Percentiles rank a stretch among this genome's conserved stretches.
These are phyloP conservation scores for Beauveria caledonica DNA, from an alignment of 2,329 filamentous ascomycete genomes.

Conservation along the genomic window DNA sequence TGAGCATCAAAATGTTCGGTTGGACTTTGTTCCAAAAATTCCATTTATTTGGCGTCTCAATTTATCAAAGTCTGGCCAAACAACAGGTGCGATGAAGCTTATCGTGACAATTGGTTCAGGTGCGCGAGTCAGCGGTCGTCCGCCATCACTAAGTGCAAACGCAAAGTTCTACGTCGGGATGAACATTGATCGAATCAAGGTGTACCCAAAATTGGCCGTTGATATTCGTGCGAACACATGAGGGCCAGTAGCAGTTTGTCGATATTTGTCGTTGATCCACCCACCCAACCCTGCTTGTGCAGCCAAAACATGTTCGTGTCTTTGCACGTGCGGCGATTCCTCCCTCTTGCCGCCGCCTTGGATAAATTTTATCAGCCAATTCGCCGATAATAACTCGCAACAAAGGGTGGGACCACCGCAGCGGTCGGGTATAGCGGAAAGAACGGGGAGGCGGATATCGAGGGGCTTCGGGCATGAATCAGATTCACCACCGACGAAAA, in stretches of 20 bases:
- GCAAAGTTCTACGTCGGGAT: background rate
- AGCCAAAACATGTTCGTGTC: background rate
- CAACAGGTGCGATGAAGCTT: background rate
- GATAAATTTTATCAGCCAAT: background rate
- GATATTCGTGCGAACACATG: background rate
- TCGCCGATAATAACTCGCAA: background rate
- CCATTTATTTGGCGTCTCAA: background rate
- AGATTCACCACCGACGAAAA: background rate
- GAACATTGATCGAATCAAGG: too few relatives aligned
- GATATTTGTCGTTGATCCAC: background rate
- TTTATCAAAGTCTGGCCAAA: background rate
- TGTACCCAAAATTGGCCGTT: too few relatives aligned
- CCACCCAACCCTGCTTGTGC: background rate
- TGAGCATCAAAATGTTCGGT: background rate
- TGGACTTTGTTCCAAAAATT: background rate
- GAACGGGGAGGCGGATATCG: background rate
- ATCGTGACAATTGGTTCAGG: too few relatives aligned
- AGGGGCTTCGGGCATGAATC: background rate
- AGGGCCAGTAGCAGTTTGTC: background rate
- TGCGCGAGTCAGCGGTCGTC: too few relatives aligned
- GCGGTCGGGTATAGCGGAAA: constrained; percentile 1
- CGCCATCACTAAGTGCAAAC: background rate
- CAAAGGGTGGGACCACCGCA: background rate
- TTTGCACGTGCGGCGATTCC: background rate
- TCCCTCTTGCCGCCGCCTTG: background rate